Evolutionary conservation across 176 grass and related monocot genomes (phyloP).

Genomic region (Avena atlantica): DNA sequence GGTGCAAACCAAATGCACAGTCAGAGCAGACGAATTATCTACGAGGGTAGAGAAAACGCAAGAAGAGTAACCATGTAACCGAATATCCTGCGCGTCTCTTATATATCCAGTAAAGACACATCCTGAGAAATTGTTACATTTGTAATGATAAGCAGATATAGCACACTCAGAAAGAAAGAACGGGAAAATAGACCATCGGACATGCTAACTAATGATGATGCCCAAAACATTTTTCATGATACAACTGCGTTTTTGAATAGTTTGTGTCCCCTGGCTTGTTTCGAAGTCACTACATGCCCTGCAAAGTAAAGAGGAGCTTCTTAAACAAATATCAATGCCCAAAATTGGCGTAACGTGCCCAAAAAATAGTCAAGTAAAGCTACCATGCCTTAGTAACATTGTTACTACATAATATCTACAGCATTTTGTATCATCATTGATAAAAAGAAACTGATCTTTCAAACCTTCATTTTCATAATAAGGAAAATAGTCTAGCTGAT

Average conservation of each 20-base stretch:
- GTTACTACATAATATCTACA: background rate
- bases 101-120: constrained; percentile 38
- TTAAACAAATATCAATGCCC: constrained; percentile 12
- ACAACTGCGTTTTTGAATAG: constrained; percentile 41
- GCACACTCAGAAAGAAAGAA: background rate
- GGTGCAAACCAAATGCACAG: background rate
- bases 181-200: background rate
- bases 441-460: background rate
- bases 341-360: background rate
- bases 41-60: background rate
- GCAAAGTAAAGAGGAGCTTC: constrained; percentile 36
- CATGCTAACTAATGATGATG: constrained; percentile 18
- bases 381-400: constrained; percentile 1
- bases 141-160: constrained; percentile 33
- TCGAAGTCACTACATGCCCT: constrained; percentile 39
- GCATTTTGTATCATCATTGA: background rate
- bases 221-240: background rate
- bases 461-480: background rate
- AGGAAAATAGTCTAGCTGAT: background rate
- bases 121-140: constrained; percentile 22
- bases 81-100: constrained; percentile 11
- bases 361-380: constrained; percentile 6
- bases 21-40: background rate
- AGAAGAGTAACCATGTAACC: background rate
- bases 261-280: constrained; percentile 12